These are phyloP conservation scores for Diaporthe sp. DNA, from an alignment of 2,329 filamentous ascomycete species.

Conservation along the genomic window DNA sequence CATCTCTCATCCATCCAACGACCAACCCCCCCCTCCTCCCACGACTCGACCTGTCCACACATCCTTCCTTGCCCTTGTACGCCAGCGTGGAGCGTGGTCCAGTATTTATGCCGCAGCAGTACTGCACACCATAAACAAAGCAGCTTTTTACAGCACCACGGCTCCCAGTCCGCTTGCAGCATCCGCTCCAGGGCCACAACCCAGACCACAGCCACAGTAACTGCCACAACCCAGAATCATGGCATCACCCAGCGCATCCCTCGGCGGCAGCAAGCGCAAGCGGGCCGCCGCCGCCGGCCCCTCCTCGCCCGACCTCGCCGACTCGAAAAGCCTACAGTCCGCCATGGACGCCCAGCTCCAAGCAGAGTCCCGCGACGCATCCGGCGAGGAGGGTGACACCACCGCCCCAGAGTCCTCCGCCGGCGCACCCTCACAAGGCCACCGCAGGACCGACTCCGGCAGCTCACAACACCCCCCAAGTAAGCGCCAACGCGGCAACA, in stretches of 20 bases:
- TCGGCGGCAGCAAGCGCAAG: conserved; percentile 79
- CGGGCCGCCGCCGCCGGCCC: conserved; percentile 68
- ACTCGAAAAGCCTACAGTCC: conserved; percentile 49
- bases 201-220: conserved; percentile 20
- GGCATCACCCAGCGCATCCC: conserved; percentile 66
- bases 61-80: background rate
- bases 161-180: conserved; percentile 20
- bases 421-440: conserved; percentile 53
- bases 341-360: conserved; percentile 63
- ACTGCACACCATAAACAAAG: conserved; percentile 1
- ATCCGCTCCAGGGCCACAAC: background rate
- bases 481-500: conserved; percentile 75
- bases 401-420: conserved; percentile 70
- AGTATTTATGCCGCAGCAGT: background rate
- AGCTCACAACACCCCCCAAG: conserved; percentile 65
- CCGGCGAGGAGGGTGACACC: conserved; percentile 83
- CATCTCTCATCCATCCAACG: conserved; percentile 21
- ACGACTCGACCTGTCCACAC: conserved; percentile 15
- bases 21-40: conserved; percentile 4
- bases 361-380: conserved; percentile 84
- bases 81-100: background rate
- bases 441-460: conserved; percentile 65
- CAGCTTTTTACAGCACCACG: background rate
- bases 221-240: conserved; percentile 51
- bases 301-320: conserved; percentile 51